These are phyloP conservation scores for Clonostachys byssicola DNA, from an alignment of 2,329 filamentous ascomycete genomes.

Conservation along the genomic window DNA sequence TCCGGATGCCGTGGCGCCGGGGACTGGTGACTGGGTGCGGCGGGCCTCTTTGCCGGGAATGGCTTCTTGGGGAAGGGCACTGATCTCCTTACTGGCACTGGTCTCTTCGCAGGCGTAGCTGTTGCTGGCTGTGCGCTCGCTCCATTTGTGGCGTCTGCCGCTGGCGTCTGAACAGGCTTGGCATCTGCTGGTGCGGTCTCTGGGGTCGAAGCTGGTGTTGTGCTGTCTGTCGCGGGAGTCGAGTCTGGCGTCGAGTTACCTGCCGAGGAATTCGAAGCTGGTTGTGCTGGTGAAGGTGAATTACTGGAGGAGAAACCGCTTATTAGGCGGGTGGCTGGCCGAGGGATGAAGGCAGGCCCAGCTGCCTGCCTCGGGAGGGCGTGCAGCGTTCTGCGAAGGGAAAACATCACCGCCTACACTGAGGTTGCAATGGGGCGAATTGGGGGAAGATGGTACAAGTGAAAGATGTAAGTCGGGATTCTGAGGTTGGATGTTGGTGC, in stretches of 20 bases:
- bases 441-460: background rate
- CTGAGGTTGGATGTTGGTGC: background rate
- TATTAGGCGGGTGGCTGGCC: constrained; percentile 1
- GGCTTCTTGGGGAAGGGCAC: too few species aligned
- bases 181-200: background rate
- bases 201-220: background rate
- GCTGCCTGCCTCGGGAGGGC: constrained; percentile 7
- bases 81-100: too few species aligned
- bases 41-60: too few species aligned
- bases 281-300: background rate
- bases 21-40: too few species aligned
- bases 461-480: background rate
- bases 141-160: constrained; percentile 1
- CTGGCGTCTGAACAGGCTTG: background rate
- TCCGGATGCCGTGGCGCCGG: too few species aligned
- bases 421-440: background rate
- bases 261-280: background rate
- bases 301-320: constrained; percentile 2
- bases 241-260: background rate
- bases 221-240: constrained; percentile 7
- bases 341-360: too few species aligned
- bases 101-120: background rate
- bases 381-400: constrained; percentile 13
- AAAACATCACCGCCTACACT: constrained; percentile 14
- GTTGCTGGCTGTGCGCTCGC: background rate